Conservation (phyloP, 1,139 yeast species). For the Wickerhamomyces sp. region DNA sequence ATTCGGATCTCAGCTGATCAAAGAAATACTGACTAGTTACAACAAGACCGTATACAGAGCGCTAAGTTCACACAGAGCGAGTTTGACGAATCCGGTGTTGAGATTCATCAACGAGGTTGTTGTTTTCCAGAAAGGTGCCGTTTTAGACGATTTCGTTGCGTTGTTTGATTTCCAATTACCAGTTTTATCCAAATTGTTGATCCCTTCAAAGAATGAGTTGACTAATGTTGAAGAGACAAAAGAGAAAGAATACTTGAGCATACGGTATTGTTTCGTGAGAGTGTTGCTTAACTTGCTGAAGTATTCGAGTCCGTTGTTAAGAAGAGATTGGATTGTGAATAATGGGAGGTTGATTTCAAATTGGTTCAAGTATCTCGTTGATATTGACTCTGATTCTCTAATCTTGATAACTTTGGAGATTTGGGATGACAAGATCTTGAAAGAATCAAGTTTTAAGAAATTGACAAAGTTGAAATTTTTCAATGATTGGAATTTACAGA, state of each 20-base stretch:
- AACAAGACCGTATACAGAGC: constrained; percentile 66
- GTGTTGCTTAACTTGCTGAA: constrained; percentile 56
- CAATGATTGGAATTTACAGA: constrained; percentile 69
- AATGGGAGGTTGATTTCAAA: constrained; percentile 52
- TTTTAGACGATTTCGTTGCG: constrained; percentile 54
- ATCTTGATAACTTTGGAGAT: constrained; percentile 40
- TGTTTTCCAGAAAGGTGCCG: constrained; percentile 41
- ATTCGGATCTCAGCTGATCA: constrained; percentile 38
- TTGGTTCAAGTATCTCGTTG: constrained; percentile 58
- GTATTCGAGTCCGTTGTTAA: constrained; percentile 42
- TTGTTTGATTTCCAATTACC: constrained; percentile 64
- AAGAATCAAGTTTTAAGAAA: constrained; percentile 59
- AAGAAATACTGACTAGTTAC: constrained; percentile 49
- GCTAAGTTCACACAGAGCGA: constrained; percentile 51
- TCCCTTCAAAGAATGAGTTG: constrained; percentile 45
- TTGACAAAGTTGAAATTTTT: constrained; percentile 70
- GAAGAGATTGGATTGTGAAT: constrained; percentile 59
- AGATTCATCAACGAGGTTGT: constrained; percentile 50
- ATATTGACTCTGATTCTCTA: constrained; percentile 47
- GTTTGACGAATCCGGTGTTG: constrained; percentile 58
- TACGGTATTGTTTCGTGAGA: constrained; percentile 53
- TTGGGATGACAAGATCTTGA: constrained; percentile 45
- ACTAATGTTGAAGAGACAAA: constrained; percentile 29
- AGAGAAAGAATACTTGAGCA: constrained; percentile 33
- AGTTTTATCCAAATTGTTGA: constrained; percentile 55